phyloP scores from a whole-genome alignment of 805 yeast species.

The Tetrapisispora nanseiensis region DNA sequence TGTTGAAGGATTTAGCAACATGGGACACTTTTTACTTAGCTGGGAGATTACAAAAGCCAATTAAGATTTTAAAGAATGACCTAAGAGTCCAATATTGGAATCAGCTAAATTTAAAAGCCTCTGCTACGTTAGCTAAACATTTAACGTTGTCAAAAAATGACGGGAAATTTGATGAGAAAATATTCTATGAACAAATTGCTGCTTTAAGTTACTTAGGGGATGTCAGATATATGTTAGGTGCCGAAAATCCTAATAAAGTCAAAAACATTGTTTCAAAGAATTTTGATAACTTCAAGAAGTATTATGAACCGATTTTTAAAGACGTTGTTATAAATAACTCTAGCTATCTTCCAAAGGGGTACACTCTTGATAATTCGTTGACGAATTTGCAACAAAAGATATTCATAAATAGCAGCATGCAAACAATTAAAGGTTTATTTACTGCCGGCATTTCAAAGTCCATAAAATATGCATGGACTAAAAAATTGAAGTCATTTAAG shows the following conservation, averaged over 20 bases:
- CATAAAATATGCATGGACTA: slow-evolving; percentile 66
- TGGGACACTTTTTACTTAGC: slow-evolving; percentile 86
- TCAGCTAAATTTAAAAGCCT: slow-evolving; percentile 68
- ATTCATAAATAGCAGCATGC: slow-evolving; percentile 57
- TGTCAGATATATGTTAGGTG: slow-evolving; percentile 72
- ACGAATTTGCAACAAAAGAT: slow-evolving; percentile 45
- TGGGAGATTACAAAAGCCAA: slow-evolving; percentile 92
- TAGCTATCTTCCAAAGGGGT: slow-evolving; percentile 32
- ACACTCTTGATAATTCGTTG: slow-evolving; percentile 30
- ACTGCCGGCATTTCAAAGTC: slow-evolving; percentile 79
- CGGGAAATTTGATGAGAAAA: slow-evolving; percentile 43
- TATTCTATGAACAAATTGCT: slow-evolving; percentile 69
- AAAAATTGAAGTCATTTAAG: slow-evolving; percentile 35
- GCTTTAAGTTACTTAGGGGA: slow-evolving; percentile 84
- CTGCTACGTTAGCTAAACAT: slow-evolving; percentile 49
- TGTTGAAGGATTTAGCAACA: slow-evolving; percentile 60
- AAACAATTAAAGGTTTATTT: slow-evolving; percentile 70
- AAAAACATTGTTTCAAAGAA: slow-evolving; percentile 78
- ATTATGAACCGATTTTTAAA: slow-evolving; percentile 55
- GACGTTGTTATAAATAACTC: slow-evolving; percentile 30
- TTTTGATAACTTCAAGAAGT: slow-evolving; percentile 50
- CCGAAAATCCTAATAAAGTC: slow-evolving; percentile 87
- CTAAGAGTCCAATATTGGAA: slow-evolving; percentile 55
- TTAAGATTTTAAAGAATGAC: slow-evolving; percentile 59
- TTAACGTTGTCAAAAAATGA: slow-evolving; percentile 28